Evolutionary conservation across 108 stramenopile species (phyloP).

Genomic region (Schizochytrium sp.): DNA sequence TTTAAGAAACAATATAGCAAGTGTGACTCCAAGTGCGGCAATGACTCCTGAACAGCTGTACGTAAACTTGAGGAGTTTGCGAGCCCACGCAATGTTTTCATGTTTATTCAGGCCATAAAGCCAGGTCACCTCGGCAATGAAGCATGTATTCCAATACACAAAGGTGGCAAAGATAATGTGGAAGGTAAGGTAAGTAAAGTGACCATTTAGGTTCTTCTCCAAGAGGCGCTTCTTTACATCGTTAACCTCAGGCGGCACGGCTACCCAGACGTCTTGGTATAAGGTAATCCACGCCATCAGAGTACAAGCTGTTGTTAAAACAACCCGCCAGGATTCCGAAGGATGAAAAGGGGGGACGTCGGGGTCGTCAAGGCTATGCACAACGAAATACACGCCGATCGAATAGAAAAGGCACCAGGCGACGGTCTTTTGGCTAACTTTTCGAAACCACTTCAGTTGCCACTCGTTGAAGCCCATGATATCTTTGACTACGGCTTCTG

Average conservation of each 20-base stretch:
- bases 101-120: background rate
- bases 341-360: background rate
- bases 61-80: background rate
- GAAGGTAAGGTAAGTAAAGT: constrained; percentile 48
- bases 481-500: constrained; percentile 44
- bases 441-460: constrained; percentile 53
- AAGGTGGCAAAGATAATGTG: constrained; percentile 51
- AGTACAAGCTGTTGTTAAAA: background rate
- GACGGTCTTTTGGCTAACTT: constrained; percentile 6
- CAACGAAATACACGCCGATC: background rate
- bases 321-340: constrained; percentile 31
- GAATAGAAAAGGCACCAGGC: background rate
- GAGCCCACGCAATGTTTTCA: background rate
- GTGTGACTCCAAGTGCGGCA: constrained; percentile 20
- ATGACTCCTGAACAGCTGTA: background rate
- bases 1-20: constrained; percentile 51
- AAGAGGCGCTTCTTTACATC: constrained; percentile 1
- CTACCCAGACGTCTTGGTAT: background rate
- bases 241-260: background rate
- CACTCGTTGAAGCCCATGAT: constrained; percentile 24
- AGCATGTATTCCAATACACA: constrained; percentile 32
- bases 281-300: constrained; percentile 21
- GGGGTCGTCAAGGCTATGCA: background rate
- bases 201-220: constrained; percentile 48
- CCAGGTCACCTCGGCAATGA: constrained; percentile 47